Evolutionary conservation across 345 rosid species (phyloP), one percentile per base, ranked within the genome.

Genomic region (Raphanus raphanistrum): DNA sequence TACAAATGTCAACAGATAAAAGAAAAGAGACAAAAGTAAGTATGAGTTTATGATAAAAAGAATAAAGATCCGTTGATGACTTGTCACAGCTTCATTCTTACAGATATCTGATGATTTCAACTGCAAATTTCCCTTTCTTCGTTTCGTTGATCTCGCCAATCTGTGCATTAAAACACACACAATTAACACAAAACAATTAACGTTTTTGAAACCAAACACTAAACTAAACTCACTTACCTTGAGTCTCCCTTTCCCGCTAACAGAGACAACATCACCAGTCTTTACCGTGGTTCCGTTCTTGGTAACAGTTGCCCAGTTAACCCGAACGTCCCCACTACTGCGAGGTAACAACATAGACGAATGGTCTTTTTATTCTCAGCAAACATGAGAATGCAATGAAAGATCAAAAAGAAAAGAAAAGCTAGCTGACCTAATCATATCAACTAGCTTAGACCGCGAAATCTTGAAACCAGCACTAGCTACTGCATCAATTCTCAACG

Each of bases 381-480:
- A 31, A 74, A 15, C 17, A 65, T 63, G 58, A 69, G 58, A 58
- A 72, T 50, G 38, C 70, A 68, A 5, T 61, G 29, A 25, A 66
- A 2, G 27, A 58, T 43, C 26, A 2, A 55, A 31, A 17, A 10
- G 13, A 33, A 9, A 36, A 57, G 6, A 48, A 29, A 29, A 62
- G 45, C n/a, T 25, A 54, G 25, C 1, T 55, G 86, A 89, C 98
- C 98, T 84, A 78, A 92, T 94, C 79, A 90, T 75, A 80, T 85
- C 84, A 68, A 88, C 93, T 72, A 94, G 85, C 66, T 94, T 92
- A 69, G 98, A 88, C 71, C 96, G 82, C 35, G 98, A 92, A 70
- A 92, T 88, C 87, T 89, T 94, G 81, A 90, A 94, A 70, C 98
- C 97, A n/a, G 97, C 98, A 87, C 98, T 94, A 68, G 95, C 98